Percentiles rank a stretch among this genome's conserved stretches.
Evolutionary conservation across 805 yeast genomes (phyloP).

Genomic region (Metschnikowia lunata): DNA sequence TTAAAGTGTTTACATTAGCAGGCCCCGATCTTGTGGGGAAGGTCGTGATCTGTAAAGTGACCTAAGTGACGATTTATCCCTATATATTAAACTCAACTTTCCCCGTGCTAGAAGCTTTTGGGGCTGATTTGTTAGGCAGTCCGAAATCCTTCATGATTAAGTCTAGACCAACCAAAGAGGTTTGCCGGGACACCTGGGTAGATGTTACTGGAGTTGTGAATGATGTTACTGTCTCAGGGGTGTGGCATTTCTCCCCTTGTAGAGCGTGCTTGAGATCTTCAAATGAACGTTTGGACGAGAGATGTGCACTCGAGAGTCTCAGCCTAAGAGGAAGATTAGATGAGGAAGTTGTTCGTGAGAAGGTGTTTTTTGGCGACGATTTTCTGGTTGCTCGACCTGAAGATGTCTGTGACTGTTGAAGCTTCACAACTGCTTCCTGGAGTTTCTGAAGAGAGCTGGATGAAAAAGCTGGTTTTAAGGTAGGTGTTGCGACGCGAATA

Average conservation of each 20-base stretch:
- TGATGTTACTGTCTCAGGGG: conserved; percentile 17
- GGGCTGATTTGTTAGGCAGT: not conserved
- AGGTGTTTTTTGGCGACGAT: not conserved
- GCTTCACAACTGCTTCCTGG: conserved; percentile 14
- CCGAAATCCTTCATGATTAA: conserved; percentile 2
- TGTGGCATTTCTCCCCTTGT: conserved; percentile 15
- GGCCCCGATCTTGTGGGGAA: not conserved
- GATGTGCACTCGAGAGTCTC: not conserved
- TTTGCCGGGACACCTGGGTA: conserved; percentile 13
- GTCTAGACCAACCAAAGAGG: conserved; percentile 8
- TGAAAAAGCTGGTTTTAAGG: conserved; percentile 10
- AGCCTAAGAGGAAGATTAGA: conserved; percentile 2
- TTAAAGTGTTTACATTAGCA: too few relatives aligned
- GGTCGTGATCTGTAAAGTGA: not conserved
- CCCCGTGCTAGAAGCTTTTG: not conserved
- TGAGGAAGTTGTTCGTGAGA: conserved; percentile 1
- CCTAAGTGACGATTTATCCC: not conserved
- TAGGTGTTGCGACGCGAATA: conserved; percentile 5
- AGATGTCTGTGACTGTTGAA: conserved; percentile 12
- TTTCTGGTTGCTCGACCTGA: conserved; percentile 1
- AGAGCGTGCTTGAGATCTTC: conserved; percentile 9
- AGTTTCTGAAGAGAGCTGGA: conserved; percentile 12
- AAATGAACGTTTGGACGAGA: conserved; percentile 7
- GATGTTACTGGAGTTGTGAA: conserved; percentile 17
- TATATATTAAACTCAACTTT: conserved; percentile 7